Percentiles rank a stretch among this genome's conserved stretches.
phyloP scores from a whole-genome alignment of 2,329 filamentous ascomycete genomes.

The Chaetomium olivaceum region DNA sequence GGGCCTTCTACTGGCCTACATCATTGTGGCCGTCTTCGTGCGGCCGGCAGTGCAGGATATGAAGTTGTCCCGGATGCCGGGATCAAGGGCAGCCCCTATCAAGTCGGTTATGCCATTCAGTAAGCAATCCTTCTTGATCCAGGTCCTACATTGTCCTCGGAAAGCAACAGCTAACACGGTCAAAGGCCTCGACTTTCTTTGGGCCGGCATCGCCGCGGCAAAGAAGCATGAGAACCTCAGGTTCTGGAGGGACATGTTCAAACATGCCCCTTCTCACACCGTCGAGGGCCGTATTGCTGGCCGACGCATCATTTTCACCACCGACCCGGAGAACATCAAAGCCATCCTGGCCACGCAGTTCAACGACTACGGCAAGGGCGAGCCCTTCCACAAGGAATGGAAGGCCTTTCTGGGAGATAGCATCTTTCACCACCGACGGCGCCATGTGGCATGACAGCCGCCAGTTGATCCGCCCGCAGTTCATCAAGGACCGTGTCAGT shows the following conservation, averaged over 20 bases:
- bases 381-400: slow-evolving; percentile 73
- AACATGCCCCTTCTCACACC: slow-evolving; percentile 51
- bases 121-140: slow-evolving; percentile 35
- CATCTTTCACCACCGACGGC: slow-evolving; percentile 82
- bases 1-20: slow-evolving; percentile 37
- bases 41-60: slow-evolving; percentile 44
- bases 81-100: slow-evolving; percentile 44
- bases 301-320: slow-evolving; percentile 69
- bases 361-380: slow-evolving; percentile 78
- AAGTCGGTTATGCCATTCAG: slow-evolving; percentile 48
- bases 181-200: slow-evolving; percentile 66
- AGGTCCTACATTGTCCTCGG: background rate
- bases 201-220: slow-evolving; percentile 54
- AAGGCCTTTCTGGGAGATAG: slow-evolving; percentile 72
- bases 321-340: slow-evolving; percentile 88
- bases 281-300: slow-evolving; percentile 58
- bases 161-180: slow-evolving; percentile 19
- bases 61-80: slow-evolving; percentile 48
- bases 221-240: slow-evolving; percentile 58
- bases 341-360: slow-evolving; percentile 88
- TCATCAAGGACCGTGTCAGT: slow-evolving; percentile 79
- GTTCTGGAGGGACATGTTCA: slow-evolving; percentile 60
- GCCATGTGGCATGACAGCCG: slow-evolving; percentile 76
- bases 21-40: slow-evolving; percentile 42
- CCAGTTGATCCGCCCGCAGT: slow-evolving; percentile 82